A percentile compares a stretch with the other conserved stretches of the same genome.
Conservation (phyloP, 2,329 filamentous ascomycete genomes). For the Hymenoscyphus scutula region DNA sequence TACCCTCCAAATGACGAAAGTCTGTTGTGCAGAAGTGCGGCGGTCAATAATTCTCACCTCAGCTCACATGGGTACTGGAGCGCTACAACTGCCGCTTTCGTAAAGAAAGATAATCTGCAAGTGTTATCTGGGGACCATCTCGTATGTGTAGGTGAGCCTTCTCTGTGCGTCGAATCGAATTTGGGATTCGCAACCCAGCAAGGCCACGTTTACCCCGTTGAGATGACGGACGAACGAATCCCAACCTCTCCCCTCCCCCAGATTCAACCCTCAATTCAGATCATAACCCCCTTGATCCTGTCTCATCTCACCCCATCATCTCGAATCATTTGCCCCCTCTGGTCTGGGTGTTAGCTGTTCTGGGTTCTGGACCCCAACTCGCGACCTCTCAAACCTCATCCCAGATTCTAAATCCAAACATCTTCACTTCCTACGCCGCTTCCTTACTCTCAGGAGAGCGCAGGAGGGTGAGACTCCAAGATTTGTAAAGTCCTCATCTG, state of each 20-base stretch:
- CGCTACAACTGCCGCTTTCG: constrained; percentile 2
- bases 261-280: background rate
- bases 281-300: background rate
- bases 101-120: constrained; percentile 1
- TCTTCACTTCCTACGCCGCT: constrained; percentile 3
- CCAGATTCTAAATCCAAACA: constrained; percentile 5
- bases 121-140: background rate
- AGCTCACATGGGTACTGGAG: constrained; percentile 1
- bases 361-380: background rate
- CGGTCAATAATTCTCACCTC: constrained; percentile 8
- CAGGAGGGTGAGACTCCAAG: background rate
- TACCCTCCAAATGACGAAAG: background rate
- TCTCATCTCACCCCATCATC: constrained; percentile 9
- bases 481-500: background rate
- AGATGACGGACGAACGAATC: background rate
- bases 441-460: constrained; percentile 4
- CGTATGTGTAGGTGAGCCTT: background rate
- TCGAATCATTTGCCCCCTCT: background rate
- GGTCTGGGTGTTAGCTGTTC: background rate
- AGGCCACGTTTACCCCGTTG: constrained; percentile 5
- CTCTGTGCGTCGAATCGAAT: background rate
- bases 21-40: constrained; percentile 1
- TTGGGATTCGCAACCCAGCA: constrained; percentile 1
- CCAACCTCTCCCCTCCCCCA: constrained; percentile 3
- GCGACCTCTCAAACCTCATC: background rate